Base-by-base conservation (phyloP, 2,329 filamentous ascomycete species). In the Claviceps spartinae region DNA sequence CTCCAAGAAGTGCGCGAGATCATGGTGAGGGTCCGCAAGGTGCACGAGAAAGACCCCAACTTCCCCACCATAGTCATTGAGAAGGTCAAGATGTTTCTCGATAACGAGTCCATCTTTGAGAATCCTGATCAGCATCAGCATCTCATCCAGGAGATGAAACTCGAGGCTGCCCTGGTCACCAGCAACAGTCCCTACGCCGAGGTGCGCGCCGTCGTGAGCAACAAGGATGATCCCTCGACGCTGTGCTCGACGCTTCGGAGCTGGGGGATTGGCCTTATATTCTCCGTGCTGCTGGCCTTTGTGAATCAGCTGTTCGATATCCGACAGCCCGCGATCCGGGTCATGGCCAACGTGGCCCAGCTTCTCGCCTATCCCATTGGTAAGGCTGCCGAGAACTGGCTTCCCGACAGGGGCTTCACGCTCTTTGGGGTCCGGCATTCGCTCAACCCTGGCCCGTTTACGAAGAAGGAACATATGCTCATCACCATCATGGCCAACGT, bases 401-500 rank as follows among this genome's bases (percentile, higher is more conserved):
- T 82, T 43, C 78, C 78, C 0, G 73, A 77, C 55, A 65, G 60
- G 46, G 72, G 72, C 37, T 69, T 81, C 57, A 74, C 65, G 1
- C 58, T 75, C 16, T 67, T 70, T 43, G 73, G 73, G 9, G 58
- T 68, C 22, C 67, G 69, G 20, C 72, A 76, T 59, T 72, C 69
- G 5, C 67, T 79, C 14, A 80, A 79, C 58, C 76, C 77, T 0
- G 76, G 77, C 0, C 73, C 72, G 2, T 81, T 81, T 60, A 75
- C 73, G 51, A 74, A 73, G 59, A 82, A 82, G 64, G 78, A 82
- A 62, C 78, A 82, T 59, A 77, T 78, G 70, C 68, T 82, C 42
- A 77, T 81, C 56, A 75, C 75, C 54, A 77, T 79, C 62, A 79
- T 79, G 75, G 78, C 82, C 51, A 83, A 83, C 61, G 75, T 76